Base-by-base conservation (phyloP, 805 yeast species). In the Wickerhamiella sergipiensis region DNA sequence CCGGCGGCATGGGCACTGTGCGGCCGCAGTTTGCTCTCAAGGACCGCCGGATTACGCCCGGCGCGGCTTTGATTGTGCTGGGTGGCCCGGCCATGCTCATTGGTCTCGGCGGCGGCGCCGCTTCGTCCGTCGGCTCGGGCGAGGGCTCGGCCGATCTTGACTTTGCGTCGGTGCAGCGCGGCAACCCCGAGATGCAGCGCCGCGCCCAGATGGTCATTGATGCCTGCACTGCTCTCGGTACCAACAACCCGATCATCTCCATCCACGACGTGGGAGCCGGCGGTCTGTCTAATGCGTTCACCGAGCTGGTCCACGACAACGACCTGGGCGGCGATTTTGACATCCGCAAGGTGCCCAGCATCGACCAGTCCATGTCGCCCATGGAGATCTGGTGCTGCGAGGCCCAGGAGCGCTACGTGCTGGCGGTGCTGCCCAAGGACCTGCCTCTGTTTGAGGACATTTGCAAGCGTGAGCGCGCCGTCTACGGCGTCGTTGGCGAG, bases 361-460 rank as follows among this genome's bases (percentile, higher is more conserved):
- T 88, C 57, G 99, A 92, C 68, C 95, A 95, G 47, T 95, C 97
- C 52, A 87, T 92, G 97, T 90, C 97, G 5, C 97, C 99, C 51
- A 86, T 92, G 95, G 98, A 92, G 72, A 87, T 92, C 57, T 92
- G 99, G 99, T 92, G 99, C 78, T 90, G 95, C 62, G 98, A 92
- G 71, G 92, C 97, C 2, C 99, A 92, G 71, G 99, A 92, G 69
- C 81, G 99, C 68, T 92, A 89, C 61, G 99, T 92, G 22, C 69
- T 92, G 60, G 97, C 95, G 57, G 95, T 92, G 55, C 76, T 87
- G 15, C 85, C 85, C 50, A 80, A 79, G 54, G 85, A 88, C 64
- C 69, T 90, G 53, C 77, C 77, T 6, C 59, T 72, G 21, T 92
- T 92, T 70, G 77, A 79, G 62, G 77, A 74, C 50, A 82, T 92